These are phyloP conservation scores for Pythium grandisporangium DNA, from an alignment of 352 stramenopile genomes.

Conservation along the genomic window DNA sequence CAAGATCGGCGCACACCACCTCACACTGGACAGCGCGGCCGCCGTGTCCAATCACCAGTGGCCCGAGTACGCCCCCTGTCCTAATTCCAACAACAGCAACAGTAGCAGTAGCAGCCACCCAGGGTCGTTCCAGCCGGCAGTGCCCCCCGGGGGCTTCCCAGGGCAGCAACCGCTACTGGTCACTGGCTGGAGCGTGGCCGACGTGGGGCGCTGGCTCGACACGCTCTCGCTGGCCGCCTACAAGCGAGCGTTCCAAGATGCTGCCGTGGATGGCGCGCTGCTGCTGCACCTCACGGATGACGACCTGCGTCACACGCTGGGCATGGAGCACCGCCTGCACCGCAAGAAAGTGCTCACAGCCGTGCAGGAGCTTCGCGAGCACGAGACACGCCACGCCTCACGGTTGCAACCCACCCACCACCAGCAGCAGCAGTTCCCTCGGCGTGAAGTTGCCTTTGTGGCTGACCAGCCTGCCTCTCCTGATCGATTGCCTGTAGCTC, in stretches of 20 bases:
- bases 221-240: conserved; percentile 86
- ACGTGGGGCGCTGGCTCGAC: conserved; percentile 87
- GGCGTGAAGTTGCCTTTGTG: neutral
- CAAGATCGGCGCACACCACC: conserved; percentile 88
- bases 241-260: conserved; percentile 83
- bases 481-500: too few relatives aligned
- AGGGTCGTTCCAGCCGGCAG: conserved; percentile 31
- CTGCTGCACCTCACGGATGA: conserved; percentile 86
- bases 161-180: conserved; percentile 63
- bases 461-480: too few relatives aligned
- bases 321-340: conserved; percentile 92
- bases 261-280: conserved; percentile 83
- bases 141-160: conserved; percentile 38
- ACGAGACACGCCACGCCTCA: conserved; percentile 36
- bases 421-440: conserved; percentile 4
- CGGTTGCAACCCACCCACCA: conserved; percentile 23
- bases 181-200: conserved; percentile 76
- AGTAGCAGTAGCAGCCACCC: neutral
- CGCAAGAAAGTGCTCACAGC: conserved; percentile 95
- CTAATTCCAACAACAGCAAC: neutral
- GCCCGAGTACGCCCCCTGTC: conserved; percentile 27
- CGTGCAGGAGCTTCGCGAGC: conserved; percentile 57
- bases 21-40: conserved; percentile 79
- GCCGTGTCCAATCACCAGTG: conserved; percentile 51
- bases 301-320: conserved; percentile 92